phyloP scores from a whole-genome alignment of 2,329 filamentous ascomycete genomes.

The Alternaria ventricosa region DNA sequence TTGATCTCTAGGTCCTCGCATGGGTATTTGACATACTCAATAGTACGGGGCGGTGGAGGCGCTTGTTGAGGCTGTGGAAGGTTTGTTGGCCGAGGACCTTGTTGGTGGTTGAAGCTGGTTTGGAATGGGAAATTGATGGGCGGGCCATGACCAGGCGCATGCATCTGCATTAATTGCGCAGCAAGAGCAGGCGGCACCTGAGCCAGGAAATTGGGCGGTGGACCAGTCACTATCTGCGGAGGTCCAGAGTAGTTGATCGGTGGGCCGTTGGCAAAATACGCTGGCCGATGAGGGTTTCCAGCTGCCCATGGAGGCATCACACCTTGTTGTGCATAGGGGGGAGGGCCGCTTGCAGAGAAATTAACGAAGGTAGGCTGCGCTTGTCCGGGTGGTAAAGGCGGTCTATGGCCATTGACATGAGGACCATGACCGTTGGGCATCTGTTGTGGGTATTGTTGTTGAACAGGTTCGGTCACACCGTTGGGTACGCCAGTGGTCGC shows the following conservation, averaged over 20 bases:
- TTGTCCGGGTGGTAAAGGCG: conserved; percentile 24
- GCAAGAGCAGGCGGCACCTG: conserved; percentile 28
- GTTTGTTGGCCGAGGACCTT: conserved; percentile 45
- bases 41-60: conserved; percentile 56
- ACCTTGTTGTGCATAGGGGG: conserved; percentile 72
- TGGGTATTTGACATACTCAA: conserved; percentile 82
- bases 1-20: conserved; percentile 90
- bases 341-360: conserved; percentile 57
- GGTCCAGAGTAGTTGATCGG: conserved; percentile 12
- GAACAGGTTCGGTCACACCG: conserved; percentile 33
- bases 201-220: conserved; percentile 18
- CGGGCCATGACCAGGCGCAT: conserved; percentile 23
- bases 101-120: conserved; percentile 54
- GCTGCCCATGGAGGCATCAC: conserved; percentile 7
- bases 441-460: conserved; percentile 25
- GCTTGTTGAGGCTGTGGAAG: conserved; percentile 54
- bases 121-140: conserved; percentile 36
- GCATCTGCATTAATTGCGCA: conserved; percentile 26
- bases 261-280: conserved; percentile 8
- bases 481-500: conserved; percentile 61
- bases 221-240: neutral
- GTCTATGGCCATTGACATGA: conserved; percentile 28
- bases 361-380: conserved; percentile 56
- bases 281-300: conserved; percentile 7
- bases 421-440: conserved; percentile 24